Evolutionary conservation across 257 asterid genomes (phyloP).

Genomic region (Anisodus tanguticus): DNA sequence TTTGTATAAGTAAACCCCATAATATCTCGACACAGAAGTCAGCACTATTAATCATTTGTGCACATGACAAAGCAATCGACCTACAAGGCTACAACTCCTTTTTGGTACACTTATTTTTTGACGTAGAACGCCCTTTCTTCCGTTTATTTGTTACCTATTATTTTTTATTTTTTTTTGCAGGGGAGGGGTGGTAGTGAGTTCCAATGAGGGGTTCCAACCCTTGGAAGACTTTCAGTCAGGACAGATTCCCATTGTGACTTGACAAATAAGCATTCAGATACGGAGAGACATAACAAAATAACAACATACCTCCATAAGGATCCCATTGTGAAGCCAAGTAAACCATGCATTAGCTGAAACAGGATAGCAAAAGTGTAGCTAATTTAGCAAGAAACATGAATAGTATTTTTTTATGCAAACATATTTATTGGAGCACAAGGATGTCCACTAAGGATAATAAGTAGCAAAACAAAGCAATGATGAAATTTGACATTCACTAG

Average conservation of each 20-base stretch:
- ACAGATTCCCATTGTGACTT: background rate
- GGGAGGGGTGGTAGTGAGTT: background rate
- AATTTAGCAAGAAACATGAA: too few species aligned
- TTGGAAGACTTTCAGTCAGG: background rate
- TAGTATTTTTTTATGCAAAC: background rate
- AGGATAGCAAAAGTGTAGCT: background rate
- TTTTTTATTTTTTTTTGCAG: background rate
- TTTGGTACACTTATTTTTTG: too few species aligned
- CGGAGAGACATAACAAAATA: background rate
- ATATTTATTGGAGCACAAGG: background rate
- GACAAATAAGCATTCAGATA: background rate
- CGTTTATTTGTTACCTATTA: background rate
- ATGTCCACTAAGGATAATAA: background rate
- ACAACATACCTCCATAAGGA: conserved; percentile 81
- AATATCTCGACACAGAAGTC: background rate
- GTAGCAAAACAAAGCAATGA: background rate
- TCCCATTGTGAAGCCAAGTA: conserved; percentile 91
- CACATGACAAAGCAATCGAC: background rate
- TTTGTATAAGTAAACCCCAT: background rate
- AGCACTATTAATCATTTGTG: background rate
- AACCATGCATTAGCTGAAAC: conserved; percentile 82
- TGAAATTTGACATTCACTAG: background rate
- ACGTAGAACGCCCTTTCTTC: background rate
- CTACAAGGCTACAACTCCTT: too few species aligned
- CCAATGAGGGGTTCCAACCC: background rate